A percentile compares a stretch with the other conserved stretches of the same genome.
phyloP scores from a whole-genome alignment of 441 rosid species.

The Brassica balearica region DNA sequence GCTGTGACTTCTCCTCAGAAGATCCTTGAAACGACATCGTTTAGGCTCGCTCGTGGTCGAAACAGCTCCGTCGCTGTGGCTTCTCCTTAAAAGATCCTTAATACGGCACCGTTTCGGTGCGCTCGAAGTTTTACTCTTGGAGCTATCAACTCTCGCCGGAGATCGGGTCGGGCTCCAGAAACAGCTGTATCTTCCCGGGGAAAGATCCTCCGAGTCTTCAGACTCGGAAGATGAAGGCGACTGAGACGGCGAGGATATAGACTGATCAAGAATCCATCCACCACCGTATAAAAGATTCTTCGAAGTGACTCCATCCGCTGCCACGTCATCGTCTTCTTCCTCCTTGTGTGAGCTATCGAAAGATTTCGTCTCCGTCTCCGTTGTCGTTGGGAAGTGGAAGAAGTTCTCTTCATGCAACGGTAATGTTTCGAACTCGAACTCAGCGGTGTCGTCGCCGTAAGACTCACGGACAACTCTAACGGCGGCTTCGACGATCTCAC shows the following conservation, averaged over 20 bases:
- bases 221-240: conserved; percentile 38
- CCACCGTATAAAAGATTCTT: conserved; percentile 30
- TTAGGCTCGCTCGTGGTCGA: conserved; percentile 10
- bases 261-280: conserved; percentile 21
- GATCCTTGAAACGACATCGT: conserved; percentile 31
- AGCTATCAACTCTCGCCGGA: conserved; percentile 32
- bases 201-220: background rate
- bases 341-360: background rate
- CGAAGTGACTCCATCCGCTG: background rate
- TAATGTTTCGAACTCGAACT: conserved; percentile 38
- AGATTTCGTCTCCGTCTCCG: conserved; percentile 3
- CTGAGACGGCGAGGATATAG: conserved; percentile 26
- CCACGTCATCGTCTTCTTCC: conserved; percentile 29
- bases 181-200: conserved; percentile 16
- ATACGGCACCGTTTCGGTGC: conserved; percentile 25
- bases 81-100: conserved; percentile 32
- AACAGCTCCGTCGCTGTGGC: conserved; percentile 42
- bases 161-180: conserved; percentile 39
- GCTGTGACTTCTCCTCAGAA: conserved; percentile 36
- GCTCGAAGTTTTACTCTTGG: conserved; percentile 26
- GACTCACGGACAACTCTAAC: conserved; percentile 35
- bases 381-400: conserved; percentile 34
- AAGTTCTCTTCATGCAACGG: conserved; percentile 42
- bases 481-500: conserved; percentile 28
- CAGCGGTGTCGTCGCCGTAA: conserved; percentile 8